Evolutionary conservation across 179 eudicot genomes (phyloP), one percentile per base, ranked within the genome.

Genomic region (Corrigiola litoralis): DNA sequence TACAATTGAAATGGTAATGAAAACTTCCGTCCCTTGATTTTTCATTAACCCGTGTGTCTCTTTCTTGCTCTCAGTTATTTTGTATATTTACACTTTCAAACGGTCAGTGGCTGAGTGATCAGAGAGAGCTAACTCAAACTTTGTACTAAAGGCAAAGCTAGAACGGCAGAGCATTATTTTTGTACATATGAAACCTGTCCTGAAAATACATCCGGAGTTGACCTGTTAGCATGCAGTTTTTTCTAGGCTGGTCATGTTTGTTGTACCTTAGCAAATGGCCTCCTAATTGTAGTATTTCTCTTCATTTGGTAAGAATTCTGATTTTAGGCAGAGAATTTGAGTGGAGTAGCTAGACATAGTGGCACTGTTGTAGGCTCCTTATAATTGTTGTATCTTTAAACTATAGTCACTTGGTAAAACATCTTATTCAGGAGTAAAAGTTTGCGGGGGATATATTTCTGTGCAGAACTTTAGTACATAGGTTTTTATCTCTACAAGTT

Each of bases 171-270:
- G 27, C 18, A 29, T 31, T 17, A 53, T 38, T 6, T 24, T n/a
- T 58, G 12, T 49, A 40, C 41, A 28, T 63, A 56, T 7, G 11
- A n/a, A 21, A 17, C 27, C 4, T 52, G 48, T 51, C 34, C 38
- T 52, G 14, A 24, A 28, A n/a, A 60, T 25, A 29, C 27, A 9
- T 9, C 34, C 49, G 34, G 31, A 45, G 28, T 51, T 64, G 27
- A 23, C 31, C 6, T 47, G 21, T 20, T 42, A 32, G 24, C 59
- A 23, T 25, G 58, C 38, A 23, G 50, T 67, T 18, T 58, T 12
- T 25, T 45, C 60, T 48, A 49, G 29, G 53, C 63, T 23, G 55
- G 42, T 53, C 37, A 7, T 21, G 33, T 47, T 71, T 71, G 13
- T 10, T 44, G 58, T 46, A 34, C 52, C 25, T 57, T 6, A 1